Conservation (phyloP, 2,329 filamentous ascomycete genomes). For the Monosporascus sp. region DNA sequence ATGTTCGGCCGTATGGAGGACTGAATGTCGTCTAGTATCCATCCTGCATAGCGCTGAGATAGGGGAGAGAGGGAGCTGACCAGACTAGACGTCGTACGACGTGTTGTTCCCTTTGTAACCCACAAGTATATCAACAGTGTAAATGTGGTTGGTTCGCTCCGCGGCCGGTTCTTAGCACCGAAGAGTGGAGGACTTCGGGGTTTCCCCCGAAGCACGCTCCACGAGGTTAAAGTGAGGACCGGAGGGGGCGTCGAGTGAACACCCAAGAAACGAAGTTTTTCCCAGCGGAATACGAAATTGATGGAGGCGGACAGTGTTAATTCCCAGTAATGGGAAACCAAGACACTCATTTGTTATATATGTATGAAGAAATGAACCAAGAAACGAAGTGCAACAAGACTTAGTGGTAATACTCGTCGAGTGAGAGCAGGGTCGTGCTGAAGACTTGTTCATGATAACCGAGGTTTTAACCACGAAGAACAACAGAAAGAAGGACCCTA, state of each 20-base stretch:
- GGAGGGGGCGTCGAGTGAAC: conserved; percentile 61
- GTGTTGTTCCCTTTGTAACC: conserved; percentile 47
- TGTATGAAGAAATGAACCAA: conserved; percentile 13
- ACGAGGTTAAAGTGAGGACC: conserved; percentile 70
- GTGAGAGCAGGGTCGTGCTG: no score
- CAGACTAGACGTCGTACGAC: conserved; percentile 21
- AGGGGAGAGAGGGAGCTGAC: conserved; percentile 1
- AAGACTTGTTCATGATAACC: background rate
- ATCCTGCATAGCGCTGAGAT: background rate
- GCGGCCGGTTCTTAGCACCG: conserved; percentile 62
- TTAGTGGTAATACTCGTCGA: background rate
- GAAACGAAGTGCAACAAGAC: background rate
- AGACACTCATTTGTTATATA: conserved; percentile 25
- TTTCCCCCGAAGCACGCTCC: conserved; percentile 37
- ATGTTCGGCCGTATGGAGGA: conserved; percentile 97
- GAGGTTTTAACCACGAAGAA: background rate
- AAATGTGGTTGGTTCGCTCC: conserved; percentile 58
- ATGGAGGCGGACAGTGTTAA: conserved; percentile 21
- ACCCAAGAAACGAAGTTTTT: conserved; percentile 27
- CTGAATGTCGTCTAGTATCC: conserved; percentile 35
- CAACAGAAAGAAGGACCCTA: no score
- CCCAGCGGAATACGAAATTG: conserved; percentile 17
- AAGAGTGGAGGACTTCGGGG: conserved; percentile 51
- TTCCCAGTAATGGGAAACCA: conserved; percentile 16
- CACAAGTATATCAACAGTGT: conserved; percentile 37